Evolutionary conservation across 2,329 filamentous ascomycete species (phyloP), one percentile per base, ranked within the genome.

Genomic region (Colletotrichum caudatum): DNA sequence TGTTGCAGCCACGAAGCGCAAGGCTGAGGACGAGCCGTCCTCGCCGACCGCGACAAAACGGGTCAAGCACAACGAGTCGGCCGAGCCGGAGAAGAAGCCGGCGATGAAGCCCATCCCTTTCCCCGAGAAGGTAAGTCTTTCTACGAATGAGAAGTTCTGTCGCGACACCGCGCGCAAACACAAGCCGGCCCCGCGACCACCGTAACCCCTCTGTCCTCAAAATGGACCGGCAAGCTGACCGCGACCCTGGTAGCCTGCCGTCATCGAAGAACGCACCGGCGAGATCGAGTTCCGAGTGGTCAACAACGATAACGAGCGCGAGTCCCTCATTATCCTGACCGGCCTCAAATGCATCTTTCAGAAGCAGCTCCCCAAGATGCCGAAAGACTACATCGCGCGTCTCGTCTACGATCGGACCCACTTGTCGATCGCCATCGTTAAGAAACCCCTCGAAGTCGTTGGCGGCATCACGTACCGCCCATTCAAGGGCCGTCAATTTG

Each of bases 331-430:
- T 78, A 97, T 99, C 76, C 87, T 99, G 71, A 98, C 95, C 0
- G 96, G 96, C 18, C 86, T 99, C 66, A 99, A 98, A 80, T 97
- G 95, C 79, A 97, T 99, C 75, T 98, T 99, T 78, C 96, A 99
- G 80, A 98, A 98, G 77, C 96, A 99, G 79, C 87, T 99, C 7
- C 96, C 96, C 0, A 98, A 98, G 82, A 99, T 99, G 96, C 96
- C 96, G 18, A 98, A 98, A 82, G 96, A 98, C 79, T 99, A 99
- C 81, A 98, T 99, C 76, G 96, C 96, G 5, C 93, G 96, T 50
- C 90, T 99, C 9, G 96, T 99, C 70, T 99, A 99, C 83, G 96
- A 99, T 82, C 92, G 96, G 64, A 97, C 95, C 7, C 96, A 99
- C 84, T 81, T 98, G 73, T 97, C 94, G 50, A 97, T 99, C 76